Conservation (phyloP, 768 basidiomycete species). For the Dictyophora rubrovolvata region DNA sequence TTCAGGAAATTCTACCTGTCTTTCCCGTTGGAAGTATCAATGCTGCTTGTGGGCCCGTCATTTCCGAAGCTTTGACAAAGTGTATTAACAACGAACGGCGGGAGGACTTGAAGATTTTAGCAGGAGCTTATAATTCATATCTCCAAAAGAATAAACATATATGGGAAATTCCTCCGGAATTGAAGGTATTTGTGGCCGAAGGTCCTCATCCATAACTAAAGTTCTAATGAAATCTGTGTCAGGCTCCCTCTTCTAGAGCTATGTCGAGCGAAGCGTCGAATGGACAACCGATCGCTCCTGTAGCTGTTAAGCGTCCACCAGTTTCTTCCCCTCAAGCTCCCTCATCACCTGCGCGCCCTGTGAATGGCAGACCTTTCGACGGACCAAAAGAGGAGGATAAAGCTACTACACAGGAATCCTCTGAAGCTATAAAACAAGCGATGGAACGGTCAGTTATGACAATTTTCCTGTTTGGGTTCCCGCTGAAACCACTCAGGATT, state of each 20-base stretch:
- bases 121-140: slow-evolving; percentile 42
- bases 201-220: slow-evolving; percentile 15
- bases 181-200: slow-evolving; percentile 18
- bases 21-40: slow-evolving; percentile 66
- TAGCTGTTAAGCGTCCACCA: not conserved
- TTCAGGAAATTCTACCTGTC: slow-evolving; percentile 83
- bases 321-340: not conserved
- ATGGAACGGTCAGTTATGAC: slow-evolving; percentile 49
- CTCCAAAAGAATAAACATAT: not conserved
- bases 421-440: slow-evolving; percentile 37
- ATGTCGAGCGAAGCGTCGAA: not conserved
- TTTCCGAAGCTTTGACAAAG: slow-evolving; percentile 53
- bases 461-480: not conserved
- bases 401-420: slow-evolving; percentile 14
- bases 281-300: not conserved
- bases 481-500: slow-evolving; percentile 34
- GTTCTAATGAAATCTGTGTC: not conserved
- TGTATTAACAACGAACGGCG: slow-evolving; percentile 70
- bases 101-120: slow-evolving; percentile 75
- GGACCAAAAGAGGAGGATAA: slow-evolving; percentile 22
- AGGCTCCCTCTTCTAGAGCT: not conserved
- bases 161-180: slow-evolving; percentile 1
- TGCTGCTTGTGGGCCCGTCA: slow-evolving; percentile 39
- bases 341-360: not conserved
- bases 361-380: slow-evolving; percentile 16